Evolutionary conservation across 2,329 filamentous ascomycete genomes (phyloP).

Genomic region (Curvularia spicifera): DNA sequence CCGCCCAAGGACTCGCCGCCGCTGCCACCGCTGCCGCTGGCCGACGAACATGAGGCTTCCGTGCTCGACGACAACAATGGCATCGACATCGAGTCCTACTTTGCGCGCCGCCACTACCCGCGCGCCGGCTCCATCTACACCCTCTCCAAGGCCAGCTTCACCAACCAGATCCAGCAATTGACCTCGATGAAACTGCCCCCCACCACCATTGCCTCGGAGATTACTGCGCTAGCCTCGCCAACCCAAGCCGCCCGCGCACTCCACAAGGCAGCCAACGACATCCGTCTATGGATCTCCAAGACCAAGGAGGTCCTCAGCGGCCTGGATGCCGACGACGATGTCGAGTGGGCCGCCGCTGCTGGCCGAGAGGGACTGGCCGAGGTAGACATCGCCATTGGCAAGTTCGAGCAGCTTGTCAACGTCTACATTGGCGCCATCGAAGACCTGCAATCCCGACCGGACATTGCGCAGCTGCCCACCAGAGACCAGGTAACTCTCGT

Average conservation of each 20-base stretch:
- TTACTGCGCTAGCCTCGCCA: constrained; percentile 83
- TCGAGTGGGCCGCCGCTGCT: constrained; percentile 92
- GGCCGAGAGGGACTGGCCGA: constrained; percentile 79
- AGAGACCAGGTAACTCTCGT: constrained; percentile 78
- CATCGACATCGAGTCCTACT: constrained; percentile 65
- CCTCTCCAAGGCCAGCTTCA: constrained; percentile 88
- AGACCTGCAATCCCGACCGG: constrained; percentile 77
- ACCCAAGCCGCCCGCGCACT: constrained; percentile 83
- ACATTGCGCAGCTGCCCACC: constrained; percentile 73
- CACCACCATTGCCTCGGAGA: constrained; percentile 81
- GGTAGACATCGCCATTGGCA: constrained; percentile 72
- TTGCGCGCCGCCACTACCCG: constrained; percentile 67
- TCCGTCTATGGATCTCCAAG: constrained; percentile 91
- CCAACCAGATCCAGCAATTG: constrained; percentile 88
- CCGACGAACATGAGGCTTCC: constrained; percentile 34
- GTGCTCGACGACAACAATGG: constrained; percentile 47
- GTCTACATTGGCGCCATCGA: constrained; percentile 96
- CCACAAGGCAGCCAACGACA: constrained; percentile 87
- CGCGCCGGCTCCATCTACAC: constrained; percentile 87
- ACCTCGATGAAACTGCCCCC: constrained; percentile 90
- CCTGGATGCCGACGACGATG: constrained; percentile 92
- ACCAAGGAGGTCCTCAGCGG: constrained; percentile 87
- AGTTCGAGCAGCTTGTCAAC: constrained; percentile 88
- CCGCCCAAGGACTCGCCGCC: constrained; percentile 17
- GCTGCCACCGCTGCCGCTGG: constrained; percentile 49